Conservation (phyloP, 352 stramenopile genomes). For the Phytophthora nicotianae region DNA sequence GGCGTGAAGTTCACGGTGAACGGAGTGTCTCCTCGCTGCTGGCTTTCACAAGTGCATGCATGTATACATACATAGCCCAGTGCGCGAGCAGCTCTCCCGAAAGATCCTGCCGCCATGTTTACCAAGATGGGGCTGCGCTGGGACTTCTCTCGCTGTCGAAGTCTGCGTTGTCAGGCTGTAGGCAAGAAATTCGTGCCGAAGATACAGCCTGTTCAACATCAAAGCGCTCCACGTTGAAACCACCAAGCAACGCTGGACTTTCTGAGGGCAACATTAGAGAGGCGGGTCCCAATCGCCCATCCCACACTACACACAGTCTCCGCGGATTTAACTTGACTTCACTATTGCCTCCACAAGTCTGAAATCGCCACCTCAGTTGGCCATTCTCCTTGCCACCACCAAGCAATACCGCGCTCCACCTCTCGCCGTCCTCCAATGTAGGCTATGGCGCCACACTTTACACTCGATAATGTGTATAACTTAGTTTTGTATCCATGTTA, state of each 20-base stretch:
- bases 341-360: constrained; percentile 14
- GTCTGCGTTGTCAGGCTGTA: neutral
- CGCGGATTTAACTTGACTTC: constrained; percentile 2
- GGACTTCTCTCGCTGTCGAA: constrained; percentile 1
- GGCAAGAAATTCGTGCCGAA: neutral
- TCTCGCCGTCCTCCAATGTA: constrained; percentile 2
- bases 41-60: neutral
- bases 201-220: neutral
- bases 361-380: constrained; percentile 14
- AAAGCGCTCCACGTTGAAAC: constrained; percentile 5
- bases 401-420: neutral
- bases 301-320: constrained; percentile 4
- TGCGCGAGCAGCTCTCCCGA: constrained; percentile 19
- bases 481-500: neutral
- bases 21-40: neutral
- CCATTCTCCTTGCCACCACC: constrained; percentile 19
- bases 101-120: constrained; percentile 8
- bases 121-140: constrained; percentile 4
- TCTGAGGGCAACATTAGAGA: constrained; percentile 12
- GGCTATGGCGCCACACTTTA: neutral
- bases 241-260: constrained; percentile 12
- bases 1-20: neutral
- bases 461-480: neutral
- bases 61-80: constrained; percentile 19
- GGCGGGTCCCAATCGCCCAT: constrained; percentile 13